Conservation (phyloP, 2,329 filamentous ascomycete genomes). For the Aspergillus pseudotamarii region DNA sequence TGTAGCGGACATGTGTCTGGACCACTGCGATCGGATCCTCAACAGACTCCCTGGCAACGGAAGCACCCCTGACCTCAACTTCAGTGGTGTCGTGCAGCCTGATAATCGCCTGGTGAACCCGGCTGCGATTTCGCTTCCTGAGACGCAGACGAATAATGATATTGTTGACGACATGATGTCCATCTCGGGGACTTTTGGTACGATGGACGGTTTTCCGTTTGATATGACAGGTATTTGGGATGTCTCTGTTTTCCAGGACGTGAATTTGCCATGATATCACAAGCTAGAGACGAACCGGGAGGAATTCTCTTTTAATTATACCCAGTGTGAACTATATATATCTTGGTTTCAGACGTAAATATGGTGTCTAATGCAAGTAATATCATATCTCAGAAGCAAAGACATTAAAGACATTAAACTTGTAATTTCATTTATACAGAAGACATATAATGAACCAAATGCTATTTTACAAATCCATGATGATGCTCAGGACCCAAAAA, state of each 20-base stretch:
- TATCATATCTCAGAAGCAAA: not conserved
- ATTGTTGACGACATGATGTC: constrained; percentile 52
- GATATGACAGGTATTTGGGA: constrained; percentile 52
- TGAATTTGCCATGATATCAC: constrained; percentile 30
- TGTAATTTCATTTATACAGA: constrained; percentile 28
- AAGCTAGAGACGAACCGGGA: not conserved
- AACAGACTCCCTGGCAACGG: constrained; percentile 40
- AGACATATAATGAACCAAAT: constrained; percentile 29
- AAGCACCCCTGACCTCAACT: constrained; percentile 15
- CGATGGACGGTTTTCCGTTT: constrained; percentile 50
- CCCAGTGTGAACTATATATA: constrained; percentile 2
- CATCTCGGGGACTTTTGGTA: constrained; percentile 48
- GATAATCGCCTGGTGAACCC: constrained; percentile 40
- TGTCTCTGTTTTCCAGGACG: constrained; percentile 46
- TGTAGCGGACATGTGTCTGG: constrained; percentile 57
- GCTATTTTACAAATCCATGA: constrained; percentile 40
- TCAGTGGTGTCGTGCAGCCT: constrained; percentile 22
- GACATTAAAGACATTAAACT: constrained; percentile 15
- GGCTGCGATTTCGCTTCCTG: constrained; percentile 43
- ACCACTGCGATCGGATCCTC: constrained; percentile 51
- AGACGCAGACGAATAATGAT: constrained; percentile 49
- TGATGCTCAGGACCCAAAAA: constrained; percentile 28
- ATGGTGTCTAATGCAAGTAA: not conserved
- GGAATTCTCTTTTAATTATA: constrained; percentile 6
- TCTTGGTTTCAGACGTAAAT: not conserved